Evolutionary conservation across 2,329 filamentous ascomycete species (phyloP), one percentile per base, ranked within the genome.

Genomic region (Hymenoscyphus repandus): DNA sequence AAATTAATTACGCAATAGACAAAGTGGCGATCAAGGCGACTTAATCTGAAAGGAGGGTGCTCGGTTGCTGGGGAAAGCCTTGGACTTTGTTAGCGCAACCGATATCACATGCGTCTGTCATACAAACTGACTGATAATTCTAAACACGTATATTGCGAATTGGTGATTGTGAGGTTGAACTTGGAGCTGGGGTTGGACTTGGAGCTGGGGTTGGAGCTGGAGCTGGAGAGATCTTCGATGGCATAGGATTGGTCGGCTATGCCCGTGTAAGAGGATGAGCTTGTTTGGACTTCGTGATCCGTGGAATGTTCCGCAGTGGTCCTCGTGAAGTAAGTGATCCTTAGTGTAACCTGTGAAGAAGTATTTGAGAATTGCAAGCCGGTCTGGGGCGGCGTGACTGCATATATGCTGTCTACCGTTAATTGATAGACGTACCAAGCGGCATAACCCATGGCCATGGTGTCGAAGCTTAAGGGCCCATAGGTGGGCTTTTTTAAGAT

Each of bases 141-240:
- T 40, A 47, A 6, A 5, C 17, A 31, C 45, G 22, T 17, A 47
- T 47, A 33, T 47, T 9, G 22, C 36, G 45, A 47, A 39, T 40
- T 30, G 45, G 32, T 36, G 45, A 47, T 31, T 47, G 34, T 27
- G 44, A 33, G 18, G 44, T n/a, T 36, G 44, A 46, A 13, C 17
- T 13, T 6, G 34, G 36, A 27, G 45, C n/a, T 33, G 45, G 36
- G 32, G 45, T 20, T 9, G 22, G 22, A 32, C 34, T 20, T 9
- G 22, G 22, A 32, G 31, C 15, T 34, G 42, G 44, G 10, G 34
- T 13, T 6, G 34, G 36, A 27, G 45, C n/a, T 33, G 45, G 36
- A 40, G 45, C 22, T 15, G 45, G n/a, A n/a, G n/a, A n/a, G n/a
- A n/a, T 39, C 27, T n/a, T 17, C 10, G 22, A n/a, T 39, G 34